Evolutionary conservation across 2,329 filamentous ascomycete genomes (phyloP), one percentile per base, ranked within the genome.

Genomic region (Blastomyces emzantsi): DNA sequence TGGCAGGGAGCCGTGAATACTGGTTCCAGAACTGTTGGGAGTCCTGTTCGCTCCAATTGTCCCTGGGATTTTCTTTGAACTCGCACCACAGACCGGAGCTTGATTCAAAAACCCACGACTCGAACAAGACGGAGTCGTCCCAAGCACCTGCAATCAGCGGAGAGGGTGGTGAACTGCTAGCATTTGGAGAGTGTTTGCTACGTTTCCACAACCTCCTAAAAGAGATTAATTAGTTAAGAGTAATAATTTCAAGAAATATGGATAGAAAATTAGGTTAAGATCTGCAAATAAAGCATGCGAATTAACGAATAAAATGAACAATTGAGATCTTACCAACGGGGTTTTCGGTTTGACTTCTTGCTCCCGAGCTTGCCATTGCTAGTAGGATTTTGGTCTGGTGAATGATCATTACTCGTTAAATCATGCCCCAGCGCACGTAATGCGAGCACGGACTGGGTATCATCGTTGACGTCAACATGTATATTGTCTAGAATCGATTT

Each of bases 31-130:
- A 39, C 7, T 33, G 39, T 17, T 54, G 22, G 15, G 41, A 7
- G 8, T 54, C 4, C 51, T 17, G 51, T 19, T 25, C n/a, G 33
- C 30, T 25, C 30, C 33, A 19, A 15, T 64, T 45, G 3, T 55
- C 15, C 6, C 19, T 30, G 17, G 62, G 47, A 43, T 41, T 43
- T 33, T 62, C 63, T 28, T 41, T 61, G 60, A 39, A 57, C 52
- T 33, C 41, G 8, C 13, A 19, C 63, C 54, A 62, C 8, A 43
- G 5, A 19, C 28, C 11, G n/a, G 30, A 47, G 22, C n/a, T 45
- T n/a, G 45, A 39, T 51, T 64, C 62, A 11, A 61, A 52, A 49
- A 64, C n/a, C 62, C 62, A 64, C 28, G 43, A 30, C 25, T 58
- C 62, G 13, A 61, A 33, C n/a, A 47, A 41, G 22, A 49, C 19